These are phyloP conservation scores for Hypericum androsaemum DNA, from an alignment of 345 rosid species.

Conservation along the genomic window DNA sequence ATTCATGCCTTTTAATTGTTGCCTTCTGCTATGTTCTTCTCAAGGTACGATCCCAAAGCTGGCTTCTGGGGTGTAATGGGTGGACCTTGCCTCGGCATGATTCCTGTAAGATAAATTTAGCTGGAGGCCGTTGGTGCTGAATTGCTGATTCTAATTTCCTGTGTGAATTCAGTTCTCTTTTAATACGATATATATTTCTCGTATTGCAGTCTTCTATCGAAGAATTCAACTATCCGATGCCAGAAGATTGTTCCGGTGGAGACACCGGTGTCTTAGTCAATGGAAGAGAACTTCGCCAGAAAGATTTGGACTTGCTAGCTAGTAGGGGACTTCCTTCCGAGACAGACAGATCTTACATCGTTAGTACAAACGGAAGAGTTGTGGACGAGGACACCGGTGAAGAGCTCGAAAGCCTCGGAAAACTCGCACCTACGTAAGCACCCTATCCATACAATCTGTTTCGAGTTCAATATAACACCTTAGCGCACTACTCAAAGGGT, in stretches of 20 bases:
- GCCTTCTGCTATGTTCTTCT: background rate
- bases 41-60: slow-evolving; percentile 23
- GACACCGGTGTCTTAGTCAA: slow-evolving; percentile 19
- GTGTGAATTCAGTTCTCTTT: background rate
- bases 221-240: slow-evolving; percentile 19
- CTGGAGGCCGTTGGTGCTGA: too few species aligned
- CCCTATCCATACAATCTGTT: background rate
- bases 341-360: slow-evolving; percentile 10
- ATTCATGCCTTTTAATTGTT: too few species aligned
- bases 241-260: slow-evolving; percentile 17
- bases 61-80: slow-evolving; percentile 30
- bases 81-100: slow-evolving; percentile 19
- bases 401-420: slow-evolving; percentile 16
- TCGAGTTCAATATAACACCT: background rate
- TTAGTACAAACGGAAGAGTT: slow-evolving; percentile 19
- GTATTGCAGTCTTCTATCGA: slow-evolving; percentile 17
- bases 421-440: slow-evolving; percentile 26
- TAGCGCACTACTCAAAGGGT: too few species aligned
- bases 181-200: background rate
- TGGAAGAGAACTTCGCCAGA: slow-evolving; percentile 22
- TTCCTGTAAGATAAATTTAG: slow-evolving; percentile 21
- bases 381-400: slow-evolving; percentile 7
- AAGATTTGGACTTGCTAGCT: slow-evolving; percentile 16
- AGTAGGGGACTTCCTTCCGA: slow-evolving; percentile 17
- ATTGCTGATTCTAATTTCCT: background rate